Conservation (phyloP, 768 basidiomycete species). For the Hebeloma cylindrosporum region DNA sequence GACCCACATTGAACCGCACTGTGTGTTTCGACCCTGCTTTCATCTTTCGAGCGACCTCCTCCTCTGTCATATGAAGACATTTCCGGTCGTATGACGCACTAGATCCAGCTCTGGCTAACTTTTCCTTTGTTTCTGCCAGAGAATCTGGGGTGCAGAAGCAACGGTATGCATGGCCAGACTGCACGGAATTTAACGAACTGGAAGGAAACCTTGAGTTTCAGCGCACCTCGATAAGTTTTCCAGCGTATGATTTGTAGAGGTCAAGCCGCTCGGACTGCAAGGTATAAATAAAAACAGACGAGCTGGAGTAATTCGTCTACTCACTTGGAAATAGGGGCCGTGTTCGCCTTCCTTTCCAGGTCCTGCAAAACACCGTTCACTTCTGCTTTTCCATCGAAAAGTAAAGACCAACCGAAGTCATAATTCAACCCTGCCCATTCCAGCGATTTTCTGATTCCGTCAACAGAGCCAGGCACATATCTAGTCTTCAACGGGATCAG, state of each 20-base stretch:
- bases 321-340: slow-evolving; percentile 88
- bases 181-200: slow-evolving; percentile 1
- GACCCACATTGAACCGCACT: slow-evolving; percentile 82
- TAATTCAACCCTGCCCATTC: slow-evolving; percentile 91
- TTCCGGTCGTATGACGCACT: slow-evolving; percentile 84
- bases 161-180: slow-evolving; percentile 90
- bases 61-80: slow-evolving; percentile 83
- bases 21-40: slow-evolving; percentile 76
- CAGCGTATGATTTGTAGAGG: slow-evolving; percentile 74
- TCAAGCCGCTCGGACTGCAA: slow-evolving; percentile 84
- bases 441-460: slow-evolving; percentile 72
- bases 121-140: slow-evolving; percentile 65
- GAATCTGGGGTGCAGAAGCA: slow-evolving; percentile 88
- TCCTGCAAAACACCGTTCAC: slow-evolving; percentile 43
- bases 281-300: neutral
- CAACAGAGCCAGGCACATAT: slow-evolving; percentile 80
- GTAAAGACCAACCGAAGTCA: slow-evolving; percentile 72
- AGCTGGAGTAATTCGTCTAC: slow-evolving; percentile 9
- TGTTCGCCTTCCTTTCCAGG: slow-evolving; percentile 75
- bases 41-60: slow-evolving; percentile 76
- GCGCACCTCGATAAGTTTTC: slow-evolving; percentile 73
- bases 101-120: slow-evolving; percentile 70
- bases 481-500: slow-evolving; percentile 53
- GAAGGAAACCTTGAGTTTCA: neutral
- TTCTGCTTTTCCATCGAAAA: neutral